Evolutionary conservation across 2,329 filamentous ascomycete species (phyloP), one percentile per base, ranked within the genome.

Genomic region (Talaromyces sp.): DNA sequence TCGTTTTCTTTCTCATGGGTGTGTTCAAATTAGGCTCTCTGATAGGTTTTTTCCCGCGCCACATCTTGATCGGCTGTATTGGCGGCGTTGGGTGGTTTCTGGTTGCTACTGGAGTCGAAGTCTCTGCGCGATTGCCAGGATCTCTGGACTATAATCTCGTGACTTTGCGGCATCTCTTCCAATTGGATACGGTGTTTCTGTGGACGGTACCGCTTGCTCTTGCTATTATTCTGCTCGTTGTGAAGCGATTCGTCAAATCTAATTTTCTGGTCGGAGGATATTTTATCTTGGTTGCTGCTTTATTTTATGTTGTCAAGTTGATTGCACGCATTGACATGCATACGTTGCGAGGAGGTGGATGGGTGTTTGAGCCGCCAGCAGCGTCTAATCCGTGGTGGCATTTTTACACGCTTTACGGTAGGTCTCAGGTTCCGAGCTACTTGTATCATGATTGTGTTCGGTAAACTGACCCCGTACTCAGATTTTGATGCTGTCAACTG

Each of bases 81-180:
- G 95, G 95, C 48, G 95, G 95, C 66, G 95, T 99, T 8, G 95
- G 95, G 5, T 96, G 92, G 84, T 99, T 99, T 76, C 82, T 99
- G 21, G 82, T 97, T 58, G 86, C 91, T 58, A 99, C 95, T 6
- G 95, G 92, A 25, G 86, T 99, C 63, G 93, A 98, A 72, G 93
- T 99, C 8, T 96, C 93, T 23, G 93, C 93, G 25, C 86, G 93
- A 57, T 81, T 99, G 28, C 88, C 95, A 42, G 92, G 93, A 16
- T 93, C 88, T 68, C 83, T 99, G 35, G 86, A 90, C 67, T 96
- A 96, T 73, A 86, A 93, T 67, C 75, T 91, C 12, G 83, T 85
- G 18, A 96, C 93, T 0, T 77, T 96, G 4, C 82, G 88, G 62
- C 88, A 88, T 71, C 84, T 99, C 7, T 83, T 93, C 58, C 83